phyloP scores from a whole-genome alignment of 345 rosid genomes.

The Geranium rotundifolium region DNA sequence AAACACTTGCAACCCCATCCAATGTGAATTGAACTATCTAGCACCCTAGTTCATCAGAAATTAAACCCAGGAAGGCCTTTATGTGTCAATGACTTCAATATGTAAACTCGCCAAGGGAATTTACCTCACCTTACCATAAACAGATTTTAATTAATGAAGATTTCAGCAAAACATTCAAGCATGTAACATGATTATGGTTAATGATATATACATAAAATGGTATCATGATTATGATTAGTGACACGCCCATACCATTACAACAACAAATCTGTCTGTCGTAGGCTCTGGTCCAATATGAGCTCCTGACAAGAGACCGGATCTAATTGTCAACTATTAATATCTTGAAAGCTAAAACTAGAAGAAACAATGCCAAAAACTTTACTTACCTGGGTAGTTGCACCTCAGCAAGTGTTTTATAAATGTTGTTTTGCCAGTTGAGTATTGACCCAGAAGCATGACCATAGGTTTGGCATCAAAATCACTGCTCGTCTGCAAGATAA shows the following conservation, averaged over 20 bases:
- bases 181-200: not conserved
- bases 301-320: constrained; percentile 32
- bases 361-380: not conserved
- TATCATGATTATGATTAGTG: not conserved
- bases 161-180: not conserved
- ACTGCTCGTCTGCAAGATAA: constrained; percentile 51
- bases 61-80: no score
- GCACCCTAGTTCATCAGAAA: not conserved
- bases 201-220: not conserved
- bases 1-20: no score
- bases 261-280: constrained; percentile 96
- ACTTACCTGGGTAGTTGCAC: constrained; percentile 71
- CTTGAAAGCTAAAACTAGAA: not conserved
- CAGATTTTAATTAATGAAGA: no score
- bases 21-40: no score
- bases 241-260: constrained; percentile 60
- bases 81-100: no score
- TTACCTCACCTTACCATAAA: no score
- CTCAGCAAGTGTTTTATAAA: constrained; percentile 80
- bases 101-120: no score
- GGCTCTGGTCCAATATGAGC: constrained; percentile 99
- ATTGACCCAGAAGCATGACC: constrained; percentile 96
- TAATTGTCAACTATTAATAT: not conserved
- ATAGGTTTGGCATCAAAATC: constrained; percentile 96
- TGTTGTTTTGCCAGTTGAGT: constrained; percentile 95